Evolutionary conservation across 352 stramenopile species (phyloP).

Genomic region (Globisporangium cylindrosporum): DNA sequence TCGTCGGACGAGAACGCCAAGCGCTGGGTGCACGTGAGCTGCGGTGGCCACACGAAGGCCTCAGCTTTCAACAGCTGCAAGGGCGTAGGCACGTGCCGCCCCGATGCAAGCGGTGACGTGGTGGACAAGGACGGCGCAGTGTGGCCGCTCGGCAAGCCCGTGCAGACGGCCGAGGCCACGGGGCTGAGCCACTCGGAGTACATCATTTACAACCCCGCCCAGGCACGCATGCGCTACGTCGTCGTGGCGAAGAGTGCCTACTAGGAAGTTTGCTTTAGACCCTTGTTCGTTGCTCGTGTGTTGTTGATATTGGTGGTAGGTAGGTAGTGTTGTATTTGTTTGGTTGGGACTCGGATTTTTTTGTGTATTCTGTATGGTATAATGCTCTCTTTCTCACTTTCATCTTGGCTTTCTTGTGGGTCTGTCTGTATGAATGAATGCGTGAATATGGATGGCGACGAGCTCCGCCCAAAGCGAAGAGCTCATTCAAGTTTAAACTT

Average conservation of each 20-base stretch:
- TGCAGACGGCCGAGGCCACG: constrained; percentile 47
- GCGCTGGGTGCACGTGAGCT: constrained; percentile 41
- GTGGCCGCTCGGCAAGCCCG: constrained; percentile 65
- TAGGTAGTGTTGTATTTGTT: constrained; percentile 7
- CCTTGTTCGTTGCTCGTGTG: constrained; percentile 8
- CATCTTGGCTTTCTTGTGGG: background rate
- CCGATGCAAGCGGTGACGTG: constrained; percentile 50
- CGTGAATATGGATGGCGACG: background rate
- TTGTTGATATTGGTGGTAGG: background rate
- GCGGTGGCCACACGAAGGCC: constrained; percentile 36
- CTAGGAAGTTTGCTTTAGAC: constrained; percentile 18
- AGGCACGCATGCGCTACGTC: constrained; percentile 82
- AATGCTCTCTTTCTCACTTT: constrained; percentile 7
- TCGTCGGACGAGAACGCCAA: constrained; percentile 51
- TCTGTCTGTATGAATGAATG: background rate
- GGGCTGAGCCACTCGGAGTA: constrained; percentile 78
- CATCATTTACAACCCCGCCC: constrained; percentile 82
- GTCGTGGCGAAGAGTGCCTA: constrained; percentile 52
- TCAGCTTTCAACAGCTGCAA: constrained; percentile 60
- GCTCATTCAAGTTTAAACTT: constrained; percentile 5
- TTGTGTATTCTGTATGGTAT: constrained; percentile 12
- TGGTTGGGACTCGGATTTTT: background rate
- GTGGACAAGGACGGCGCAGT: constrained; percentile 51
- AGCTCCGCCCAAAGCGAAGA: background rate
- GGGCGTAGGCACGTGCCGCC: constrained; percentile 56